A percentile compares a stretch with the other conserved stretches of the same genome.
These are phyloP conservation scores for Picochlorum sp. DNA, from an alignment of 139 green algal species.

Conservation along the genomic window DNA sequence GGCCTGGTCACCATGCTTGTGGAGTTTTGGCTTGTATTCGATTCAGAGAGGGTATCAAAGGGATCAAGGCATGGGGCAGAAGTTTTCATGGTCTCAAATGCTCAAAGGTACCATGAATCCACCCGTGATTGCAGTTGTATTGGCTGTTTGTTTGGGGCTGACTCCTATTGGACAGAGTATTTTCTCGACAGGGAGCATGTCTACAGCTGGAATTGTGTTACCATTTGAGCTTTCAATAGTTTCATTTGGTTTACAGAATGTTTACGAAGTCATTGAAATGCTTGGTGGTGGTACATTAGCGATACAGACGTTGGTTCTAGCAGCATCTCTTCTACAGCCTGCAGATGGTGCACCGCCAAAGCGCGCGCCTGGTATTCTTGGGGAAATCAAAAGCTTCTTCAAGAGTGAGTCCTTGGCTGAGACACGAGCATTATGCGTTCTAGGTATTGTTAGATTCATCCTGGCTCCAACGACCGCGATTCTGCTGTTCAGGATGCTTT, in stretches of 20 bases:
- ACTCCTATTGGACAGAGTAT: conserved; percentile 28
- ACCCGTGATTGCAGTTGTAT: conserved; percentile 42
- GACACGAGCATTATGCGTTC: conserved; percentile 25
- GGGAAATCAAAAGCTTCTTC: too few species aligned
- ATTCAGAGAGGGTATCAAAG: conserved; percentile 12
- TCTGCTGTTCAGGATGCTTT: conserved; percentile 16
- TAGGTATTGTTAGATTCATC: conserved; percentile 34
- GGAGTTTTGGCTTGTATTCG: conserved; percentile 40
- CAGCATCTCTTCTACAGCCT: conserved; percentile 43
- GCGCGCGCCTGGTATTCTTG: too few species aligned
- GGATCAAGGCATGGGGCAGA: neutral
- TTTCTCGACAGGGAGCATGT: conserved; percentile 14
- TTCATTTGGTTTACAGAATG: conserved; percentile 15
- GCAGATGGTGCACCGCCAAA: neutral
- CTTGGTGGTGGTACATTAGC: conserved; percentile 43
- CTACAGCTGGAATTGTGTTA: conserved; percentile 6
- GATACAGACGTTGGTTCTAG: conserved; percentile 51
- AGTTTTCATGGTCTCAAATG: neutral
- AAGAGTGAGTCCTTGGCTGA: conserved; percentile 8
- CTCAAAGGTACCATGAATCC: conserved; percentile 35
- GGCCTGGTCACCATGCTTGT: conserved; percentile 49
- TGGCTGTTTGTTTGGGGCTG: conserved; percentile 41
- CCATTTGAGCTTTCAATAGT: conserved; percentile 31
- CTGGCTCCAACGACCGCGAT: conserved; percentile 34
- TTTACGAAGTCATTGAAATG: conserved; percentile 41